These are phyloP conservation scores for Euphorbia neoarborescens DNA, from an alignment of 441 rosid species.

Conservation along the genomic window DNA sequence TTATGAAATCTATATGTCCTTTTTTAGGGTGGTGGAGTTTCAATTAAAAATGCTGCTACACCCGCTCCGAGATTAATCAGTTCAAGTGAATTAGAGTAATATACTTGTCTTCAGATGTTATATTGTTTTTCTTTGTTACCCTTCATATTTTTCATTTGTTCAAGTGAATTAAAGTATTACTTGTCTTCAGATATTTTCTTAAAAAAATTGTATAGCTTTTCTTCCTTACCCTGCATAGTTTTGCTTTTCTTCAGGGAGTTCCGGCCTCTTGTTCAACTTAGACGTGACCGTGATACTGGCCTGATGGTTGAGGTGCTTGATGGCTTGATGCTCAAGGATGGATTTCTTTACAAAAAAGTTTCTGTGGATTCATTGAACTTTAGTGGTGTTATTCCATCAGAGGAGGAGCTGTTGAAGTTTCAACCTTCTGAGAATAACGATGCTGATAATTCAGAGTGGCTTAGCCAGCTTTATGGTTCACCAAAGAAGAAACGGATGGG, in stretches of 20 bases:
- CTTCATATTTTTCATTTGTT: conserved; percentile 9
- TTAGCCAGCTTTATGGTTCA: conserved; percentile 74
- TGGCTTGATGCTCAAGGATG: conserved; percentile 80
- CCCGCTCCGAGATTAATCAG: conserved; percentile 87
- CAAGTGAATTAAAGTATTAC: conserved; percentile 85
- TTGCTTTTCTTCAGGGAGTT: conserved; percentile 50
- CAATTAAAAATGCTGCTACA: conserved; percentile 39
- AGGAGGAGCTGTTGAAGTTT: conserved; percentile 77
- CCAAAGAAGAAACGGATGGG: conserved; percentile 44
- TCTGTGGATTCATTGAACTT: conserved; percentile 63
- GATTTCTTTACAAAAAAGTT: conserved; percentile 67
- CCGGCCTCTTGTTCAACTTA: conserved; percentile 65
- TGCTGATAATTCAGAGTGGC: conserved; percentile 71
- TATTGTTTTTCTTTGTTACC: conserved; percentile 8
- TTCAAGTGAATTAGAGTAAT: conserved; percentile 86
- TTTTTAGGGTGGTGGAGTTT: conserved; percentile 71
- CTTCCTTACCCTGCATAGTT: conserved; percentile 9
- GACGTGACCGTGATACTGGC: conserved; percentile 83
- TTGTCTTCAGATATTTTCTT: conserved; percentile 18
- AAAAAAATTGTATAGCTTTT: neutral
- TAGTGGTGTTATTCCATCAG: conserved; percentile 60
- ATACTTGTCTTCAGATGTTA: conserved; percentile 17
- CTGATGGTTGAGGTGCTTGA: conserved; percentile 59
- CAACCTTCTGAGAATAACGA: conserved; percentile 51
- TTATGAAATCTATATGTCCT: neutral